Evolutionary conservation across 805 yeast species (phyloP), one percentile per base, ranked within the genome.

Genomic region (Kluyveromyces dobzhanskii): DNA sequence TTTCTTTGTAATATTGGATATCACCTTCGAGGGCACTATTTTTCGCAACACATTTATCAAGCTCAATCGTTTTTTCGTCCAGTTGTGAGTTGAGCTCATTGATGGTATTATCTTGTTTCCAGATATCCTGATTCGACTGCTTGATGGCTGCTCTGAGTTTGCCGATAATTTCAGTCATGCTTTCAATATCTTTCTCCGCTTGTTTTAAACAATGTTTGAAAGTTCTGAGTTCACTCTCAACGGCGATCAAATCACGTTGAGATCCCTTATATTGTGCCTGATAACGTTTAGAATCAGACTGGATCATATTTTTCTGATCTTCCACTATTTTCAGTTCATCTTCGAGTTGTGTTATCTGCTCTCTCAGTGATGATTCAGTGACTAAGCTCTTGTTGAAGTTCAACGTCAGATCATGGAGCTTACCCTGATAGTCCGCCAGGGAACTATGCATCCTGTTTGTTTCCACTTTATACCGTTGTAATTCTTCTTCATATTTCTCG

Each of bases 231-330:
- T 85, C 85, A 35, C 78, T 69, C 53, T 88, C 95, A 2, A 92
- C 88, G 36, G 75, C 71, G 50, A 86, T 94, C 18, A 87, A 65
- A 50, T 84, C 83, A 41, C 69, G 67, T 48, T 71, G 76, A 54
- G 85, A 82, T 44, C 79, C 82, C 26, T 84, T 88, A 25, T 94
- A 77, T 44, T 94, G 72, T 13, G 67, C 60, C 52, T 78, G 80
- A 59, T 83, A 86, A 24, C 81, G 64, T 28, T 73, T 75, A 16
- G 80, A 62, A 23, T 74, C 70, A 28, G 71, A 68, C 1, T 66
- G 55, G 23, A 85, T 61, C 23, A 85, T 80, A 2, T 55, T 50
- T 47, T 76, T 78, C 49, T 76, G 79, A n/a, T 67, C 54, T 29
- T 66, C 67, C 12, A 80, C 59, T 2, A 79, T 70, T 32, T 78